Evolutionary conservation across 495 filamentous ascomycete genomes (phyloP).

Genomic region (Penicillium taxi): DNA sequence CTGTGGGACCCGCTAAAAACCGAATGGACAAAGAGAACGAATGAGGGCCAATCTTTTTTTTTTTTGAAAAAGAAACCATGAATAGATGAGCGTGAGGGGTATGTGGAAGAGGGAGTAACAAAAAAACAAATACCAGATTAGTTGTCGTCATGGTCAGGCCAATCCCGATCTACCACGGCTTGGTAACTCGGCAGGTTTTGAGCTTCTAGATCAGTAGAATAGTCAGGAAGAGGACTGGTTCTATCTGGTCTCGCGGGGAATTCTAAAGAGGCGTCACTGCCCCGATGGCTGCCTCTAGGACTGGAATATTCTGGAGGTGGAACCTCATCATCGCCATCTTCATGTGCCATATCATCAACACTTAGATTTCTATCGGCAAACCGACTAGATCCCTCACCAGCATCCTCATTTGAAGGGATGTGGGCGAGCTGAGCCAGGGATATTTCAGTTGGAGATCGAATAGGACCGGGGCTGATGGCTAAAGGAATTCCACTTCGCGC

Average conservation of each 20-base stretch:
- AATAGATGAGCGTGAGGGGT: too few relatives aligned
- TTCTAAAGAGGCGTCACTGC: slow-evolving; percentile 37
- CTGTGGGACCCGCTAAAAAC: slow-evolving; percentile 24
- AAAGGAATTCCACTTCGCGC: slow-evolving; percentile 48
- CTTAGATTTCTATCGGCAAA: slow-evolving; percentile 26
- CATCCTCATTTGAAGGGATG: slow-evolving; percentile 62
- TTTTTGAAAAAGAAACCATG: too few relatives aligned
- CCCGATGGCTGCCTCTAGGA: slow-evolving; percentile 51
- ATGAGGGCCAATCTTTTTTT: slow-evolving; percentile 1
- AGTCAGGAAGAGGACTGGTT: slow-evolving; percentile 34
- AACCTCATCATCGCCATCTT: slow-evolving; percentile 15
- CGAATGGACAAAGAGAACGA: slow-evolving; percentile 4
- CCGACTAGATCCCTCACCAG: slow-evolving; percentile 67
- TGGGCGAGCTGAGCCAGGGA: slow-evolving; percentile 74
- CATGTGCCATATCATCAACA: not conserved
- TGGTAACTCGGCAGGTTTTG: slow-evolving; percentile 20
- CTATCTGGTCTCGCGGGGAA: slow-evolving; percentile 12
- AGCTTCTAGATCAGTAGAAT: slow-evolving; percentile 1
- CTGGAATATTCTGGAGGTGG: slow-evolving; percentile 70
- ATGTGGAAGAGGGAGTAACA: too few relatives aligned
- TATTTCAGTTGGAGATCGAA: slow-evolving; percentile 92
- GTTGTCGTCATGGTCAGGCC: slow-evolving; percentile 11
- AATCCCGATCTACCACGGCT: slow-evolving; percentile 18
- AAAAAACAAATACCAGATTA: too few relatives aligned
- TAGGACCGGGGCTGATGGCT: slow-evolving; percentile 80